Evolutionary conservation across 2,329 filamentous ascomycete species (phyloP), one percentile per base, ranked within the genome.

Genomic region (Passalora sequoiae): DNA sequence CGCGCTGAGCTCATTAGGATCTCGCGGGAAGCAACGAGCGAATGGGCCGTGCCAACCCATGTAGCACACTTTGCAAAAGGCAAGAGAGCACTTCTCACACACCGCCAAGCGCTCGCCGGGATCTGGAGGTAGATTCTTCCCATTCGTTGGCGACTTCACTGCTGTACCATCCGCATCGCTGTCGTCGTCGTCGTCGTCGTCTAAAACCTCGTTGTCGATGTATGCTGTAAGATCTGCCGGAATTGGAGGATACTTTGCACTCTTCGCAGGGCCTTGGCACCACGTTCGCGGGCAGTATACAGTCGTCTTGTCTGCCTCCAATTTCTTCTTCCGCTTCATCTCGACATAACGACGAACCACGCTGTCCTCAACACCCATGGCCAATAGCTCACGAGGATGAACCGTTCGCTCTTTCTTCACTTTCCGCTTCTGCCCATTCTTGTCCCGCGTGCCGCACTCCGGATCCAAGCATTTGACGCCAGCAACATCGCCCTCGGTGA

Each of bases 31-130:
- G 50, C 76, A 77, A 55, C 84, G 87, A n/a, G 76, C 75, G 51
- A 89, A 84, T 54, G 92, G 86, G 48, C 92, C 92, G 61, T 98
- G 92, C 92, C 92, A 98, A n/a, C 86, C 83, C 60, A 85, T 74
- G 31, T 74, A 73, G 56, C 81, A 84, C n/a, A 80, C 71, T 24
- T 70, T 72, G 67, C 92, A 98, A 63, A 98, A 98, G 9, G 92
- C 91, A 56, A 92, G 87, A 8, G 74, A 73, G 67, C 89, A 97
- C 60, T 94, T 86, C 40, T 96, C 82, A 65, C 92, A 98, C 33
- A 97, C 81, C 20, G 82, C 77, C 1, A 97, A 72, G 7, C 86
- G 77, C 39, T 92, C 84, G 21, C 54, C 40, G 40, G 54, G 13
- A 43, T 58, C 44, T 51, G 64, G 53, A 47, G 55, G 30, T 38